Evolutionary conservation across 1,284 basidiomycete species (phyloP).

Genomic region (Irpex rosettiformis): DNA sequence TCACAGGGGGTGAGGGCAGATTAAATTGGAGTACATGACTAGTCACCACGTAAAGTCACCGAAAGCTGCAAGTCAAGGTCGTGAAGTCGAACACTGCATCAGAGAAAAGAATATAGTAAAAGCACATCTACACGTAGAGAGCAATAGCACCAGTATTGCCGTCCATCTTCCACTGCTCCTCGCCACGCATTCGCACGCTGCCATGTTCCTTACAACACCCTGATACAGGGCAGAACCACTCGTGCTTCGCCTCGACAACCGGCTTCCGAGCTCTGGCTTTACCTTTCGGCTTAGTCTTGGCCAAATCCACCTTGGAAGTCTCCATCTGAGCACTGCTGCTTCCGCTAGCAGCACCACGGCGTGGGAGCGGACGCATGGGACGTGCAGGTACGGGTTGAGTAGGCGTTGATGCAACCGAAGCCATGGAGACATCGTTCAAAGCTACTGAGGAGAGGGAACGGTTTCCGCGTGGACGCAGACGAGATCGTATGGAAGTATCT

Average conservation of each 20-base stretch:
- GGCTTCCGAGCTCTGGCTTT: constrained; percentile 33
- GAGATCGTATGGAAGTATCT: constrained; percentile 44
- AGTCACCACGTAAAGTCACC: not conserved
- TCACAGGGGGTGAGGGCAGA: not conserved
- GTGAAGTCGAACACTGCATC: not conserved
- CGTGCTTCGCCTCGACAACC: constrained; percentile 43
- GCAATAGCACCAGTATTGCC: constrained; percentile 42
- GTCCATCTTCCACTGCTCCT: constrained; percentile 41
- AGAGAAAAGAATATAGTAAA: too few relatives aligned
- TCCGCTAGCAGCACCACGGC: constrained; percentile 1
- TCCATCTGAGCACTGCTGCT: not conserved
- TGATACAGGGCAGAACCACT: constrained; percentile 63
- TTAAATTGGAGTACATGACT: constrained; percentile 1
- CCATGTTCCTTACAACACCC: constrained; percentile 51
- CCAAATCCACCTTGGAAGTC: not conserved
- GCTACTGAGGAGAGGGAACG: constrained; percentile 4
- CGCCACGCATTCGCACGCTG: constrained; percentile 39
- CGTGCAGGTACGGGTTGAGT: constrained; percentile 28
- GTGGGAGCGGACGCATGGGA: constrained; percentile 5
- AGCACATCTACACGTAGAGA: constrained; percentile 41
- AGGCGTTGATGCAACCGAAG: not conserved
- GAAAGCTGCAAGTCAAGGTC: not conserved
- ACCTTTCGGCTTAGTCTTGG: constrained; percentile 24
- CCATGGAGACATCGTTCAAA: not conserved
- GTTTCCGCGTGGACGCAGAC: constrained; percentile 44